Evolutionary conservation across 805 yeast species (phyloP).

Genomic region (Hanseniaspora pseudoguilliermondii): DNA sequence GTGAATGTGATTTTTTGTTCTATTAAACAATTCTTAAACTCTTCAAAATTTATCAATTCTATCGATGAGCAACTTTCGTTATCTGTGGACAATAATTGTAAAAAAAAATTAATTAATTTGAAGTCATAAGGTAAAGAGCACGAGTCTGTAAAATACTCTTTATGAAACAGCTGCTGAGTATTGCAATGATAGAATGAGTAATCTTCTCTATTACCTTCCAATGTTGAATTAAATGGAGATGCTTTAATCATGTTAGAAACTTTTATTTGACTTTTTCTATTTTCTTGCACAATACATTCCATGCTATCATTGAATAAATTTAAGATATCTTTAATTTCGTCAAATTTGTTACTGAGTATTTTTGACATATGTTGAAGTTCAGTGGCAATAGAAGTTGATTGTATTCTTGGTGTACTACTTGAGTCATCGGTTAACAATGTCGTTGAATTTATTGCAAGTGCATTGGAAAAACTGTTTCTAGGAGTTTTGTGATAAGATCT

Average conservation of each 20-base stretch:
- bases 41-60: not conserved
- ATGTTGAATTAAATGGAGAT: not conserved
- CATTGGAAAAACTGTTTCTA: not conserved
- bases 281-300: not conserved
- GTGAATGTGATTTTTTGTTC: not conserved
- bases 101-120: slow-evolving; percentile 1
- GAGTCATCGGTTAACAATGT: not conserved
- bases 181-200: not conserved
- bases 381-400: not conserved
- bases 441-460: not conserved
- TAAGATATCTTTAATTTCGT: not conserved
- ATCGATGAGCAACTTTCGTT: not conserved
- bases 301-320: not conserved
- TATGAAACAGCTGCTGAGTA: not conserved
- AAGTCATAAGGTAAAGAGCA: not conserved
- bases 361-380: not conserved
- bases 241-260: too few relatives aligned
- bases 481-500: not conserved
- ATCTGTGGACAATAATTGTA: not conserved
- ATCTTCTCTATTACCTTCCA: not conserved
- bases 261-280: not conserved
- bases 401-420: not conserved
- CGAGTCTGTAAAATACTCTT: not conserved
- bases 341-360: not conserved
- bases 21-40: not conserved